Percentiles rank a stretch among this genome's conserved stretches.
These are phyloP conservation scores for Cryptococcus amylolentus DNA, from an alignment of 1,284 basidiomycete genomes.

Conservation along the genomic window DNA sequence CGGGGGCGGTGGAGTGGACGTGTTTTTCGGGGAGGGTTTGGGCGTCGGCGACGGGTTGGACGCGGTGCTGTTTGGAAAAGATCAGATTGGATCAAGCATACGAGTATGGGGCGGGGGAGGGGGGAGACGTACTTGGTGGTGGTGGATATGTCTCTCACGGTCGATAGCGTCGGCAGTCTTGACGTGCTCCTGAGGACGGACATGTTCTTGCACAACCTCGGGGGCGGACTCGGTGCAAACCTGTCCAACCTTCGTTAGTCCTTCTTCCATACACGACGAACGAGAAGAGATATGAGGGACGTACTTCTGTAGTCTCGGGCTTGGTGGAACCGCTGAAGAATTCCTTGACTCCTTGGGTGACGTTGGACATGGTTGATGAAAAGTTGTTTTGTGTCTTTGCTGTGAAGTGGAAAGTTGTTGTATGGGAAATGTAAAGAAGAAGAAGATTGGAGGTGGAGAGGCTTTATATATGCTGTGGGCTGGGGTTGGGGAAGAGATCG, in stretches of 20 bases:
- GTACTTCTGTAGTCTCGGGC: conserved; percentile 41
- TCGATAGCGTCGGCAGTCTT: conserved; percentile 46
- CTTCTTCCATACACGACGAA: too few relatives aligned
- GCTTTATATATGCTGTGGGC: too few relatives aligned
- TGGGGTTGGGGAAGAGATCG: too few relatives aligned
- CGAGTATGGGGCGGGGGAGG: not conserved
- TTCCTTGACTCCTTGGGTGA: conserved; percentile 38
- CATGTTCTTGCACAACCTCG: conserved; percentile 43
- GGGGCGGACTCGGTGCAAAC: conserved; percentile 47
- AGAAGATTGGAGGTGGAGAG: too few relatives aligned
- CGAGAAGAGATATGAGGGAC: conserved; percentile 1
- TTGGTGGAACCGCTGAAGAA: conserved; percentile 26
- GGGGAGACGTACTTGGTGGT: conserved; percentile 33
- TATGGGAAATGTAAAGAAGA: not conserved
- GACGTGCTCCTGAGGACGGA: conserved; percentile 36
- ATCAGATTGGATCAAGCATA: conserved; percentile 4
- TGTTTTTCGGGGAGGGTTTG: conserved; percentile 40
- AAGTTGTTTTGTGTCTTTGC: not conserved
- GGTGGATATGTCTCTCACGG: conserved; percentile 46
- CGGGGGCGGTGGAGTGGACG: conserved; percentile 30
- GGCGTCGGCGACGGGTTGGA: conserved; percentile 44
- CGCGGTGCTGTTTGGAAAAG: conserved; percentile 37
- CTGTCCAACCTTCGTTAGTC: conserved; percentile 9
- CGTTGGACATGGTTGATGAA: conserved; percentile 24
- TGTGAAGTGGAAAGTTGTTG: not conserved